Percentiles rank a stretch among this genome's conserved stretches.
These are phyloP conservation scores for Sclerotinia nivalis DNA, from an alignment of 2,329 filamentous ascomycete genomes.

Conservation along the genomic window DNA sequence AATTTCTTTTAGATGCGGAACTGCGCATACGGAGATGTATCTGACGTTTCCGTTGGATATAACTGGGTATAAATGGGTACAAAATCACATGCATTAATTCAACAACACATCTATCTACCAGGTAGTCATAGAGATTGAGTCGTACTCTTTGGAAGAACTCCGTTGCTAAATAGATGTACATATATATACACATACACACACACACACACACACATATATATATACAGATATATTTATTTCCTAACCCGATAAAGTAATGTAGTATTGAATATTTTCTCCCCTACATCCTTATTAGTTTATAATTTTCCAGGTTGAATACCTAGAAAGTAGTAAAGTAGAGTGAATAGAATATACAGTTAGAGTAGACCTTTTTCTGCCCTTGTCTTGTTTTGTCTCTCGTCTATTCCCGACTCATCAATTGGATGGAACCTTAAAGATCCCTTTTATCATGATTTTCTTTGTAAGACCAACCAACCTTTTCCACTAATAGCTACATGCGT, in stretches of 20 bases:
- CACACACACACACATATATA: too few relatives aligned
- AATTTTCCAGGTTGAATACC: too few relatives aligned
- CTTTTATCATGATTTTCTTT: not conserved
- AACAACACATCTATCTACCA: not conserved
- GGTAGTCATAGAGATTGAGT: not conserved
- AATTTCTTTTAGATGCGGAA: conserved; percentile 8
- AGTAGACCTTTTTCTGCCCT: not conserved
- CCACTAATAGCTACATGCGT: too few relatives aligned
- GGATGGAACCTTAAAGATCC: not conserved
- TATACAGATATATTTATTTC: too few relatives aligned
- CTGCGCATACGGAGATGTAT: not conserved
- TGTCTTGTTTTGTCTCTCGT: not conserved
- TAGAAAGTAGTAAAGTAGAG: too few relatives aligned
- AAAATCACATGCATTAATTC: not conserved
- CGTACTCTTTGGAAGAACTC: not conserved
- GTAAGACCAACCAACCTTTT: not conserved
- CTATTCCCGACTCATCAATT: not conserved
- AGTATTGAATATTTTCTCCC: not conserved
- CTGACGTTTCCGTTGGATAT: conserved; percentile 12
- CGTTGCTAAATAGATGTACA: too few relatives aligned
- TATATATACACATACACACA: too few relatives aligned
- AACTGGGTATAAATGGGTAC: conserved; percentile 1
- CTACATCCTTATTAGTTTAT: not conserved
- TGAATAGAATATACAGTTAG: too few relatives aligned
- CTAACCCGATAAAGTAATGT: not conserved